Percentiles rank a stretch among this genome's conserved stretches.
Evolutionary conservation across 2,329 filamentous ascomycete species (phyloP).

Genomic region (Fusarium mexicanum): DNA sequence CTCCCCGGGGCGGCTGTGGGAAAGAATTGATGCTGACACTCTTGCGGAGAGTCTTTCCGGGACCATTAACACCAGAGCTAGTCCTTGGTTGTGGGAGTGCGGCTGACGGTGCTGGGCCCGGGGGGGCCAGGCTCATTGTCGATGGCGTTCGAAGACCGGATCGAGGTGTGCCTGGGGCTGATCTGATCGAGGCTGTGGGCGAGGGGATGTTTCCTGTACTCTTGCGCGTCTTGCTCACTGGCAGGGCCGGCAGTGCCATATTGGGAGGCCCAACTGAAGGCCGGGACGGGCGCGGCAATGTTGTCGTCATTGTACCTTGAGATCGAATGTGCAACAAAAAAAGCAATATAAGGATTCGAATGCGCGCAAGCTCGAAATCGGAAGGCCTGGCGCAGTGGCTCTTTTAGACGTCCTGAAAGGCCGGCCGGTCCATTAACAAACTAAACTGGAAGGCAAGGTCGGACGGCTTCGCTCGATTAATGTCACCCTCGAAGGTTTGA

Average conservation of each 20-base stretch:
- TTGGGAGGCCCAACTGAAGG: conserved; percentile 76
- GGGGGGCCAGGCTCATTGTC: conserved; percentile 60
- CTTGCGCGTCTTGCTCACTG: conserved; percentile 77
- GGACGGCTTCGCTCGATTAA: conserved; percentile 27
- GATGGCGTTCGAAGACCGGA: conserved; percentile 70
- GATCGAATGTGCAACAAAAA: conserved; percentile 10
- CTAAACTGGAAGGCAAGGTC: conserved; percentile 7
- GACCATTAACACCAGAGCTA: conserved; percentile 63
- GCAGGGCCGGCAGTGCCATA: conserved; percentile 77
- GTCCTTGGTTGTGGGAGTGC: conserved; percentile 66
- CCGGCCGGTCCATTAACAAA: conserved; percentile 46
- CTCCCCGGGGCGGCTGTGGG: conserved; percentile 83
- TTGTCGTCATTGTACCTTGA: conserved; percentile 53
- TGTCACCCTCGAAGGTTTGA: conserved; percentile 12
- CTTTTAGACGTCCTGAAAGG: conserved; percentile 29
- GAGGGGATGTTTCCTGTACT: conserved; percentile 63
- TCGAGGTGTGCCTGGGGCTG: conserved; percentile 61
- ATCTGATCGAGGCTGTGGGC: conserved; percentile 48
- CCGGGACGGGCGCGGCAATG: conserved; percentile 73
- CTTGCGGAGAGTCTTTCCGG: conserved; percentile 80
- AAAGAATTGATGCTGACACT: conserved; percentile 94
- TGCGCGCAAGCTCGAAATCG: conserved; percentile 28
- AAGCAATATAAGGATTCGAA: conserved; percentile 13
- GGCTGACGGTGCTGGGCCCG: conserved; percentile 63
- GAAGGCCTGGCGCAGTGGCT: conserved; percentile 37